phyloP scores from a whole-genome alignment of 495 filamentous ascomycete species.

The Amorphotheca resinae region DNA sequence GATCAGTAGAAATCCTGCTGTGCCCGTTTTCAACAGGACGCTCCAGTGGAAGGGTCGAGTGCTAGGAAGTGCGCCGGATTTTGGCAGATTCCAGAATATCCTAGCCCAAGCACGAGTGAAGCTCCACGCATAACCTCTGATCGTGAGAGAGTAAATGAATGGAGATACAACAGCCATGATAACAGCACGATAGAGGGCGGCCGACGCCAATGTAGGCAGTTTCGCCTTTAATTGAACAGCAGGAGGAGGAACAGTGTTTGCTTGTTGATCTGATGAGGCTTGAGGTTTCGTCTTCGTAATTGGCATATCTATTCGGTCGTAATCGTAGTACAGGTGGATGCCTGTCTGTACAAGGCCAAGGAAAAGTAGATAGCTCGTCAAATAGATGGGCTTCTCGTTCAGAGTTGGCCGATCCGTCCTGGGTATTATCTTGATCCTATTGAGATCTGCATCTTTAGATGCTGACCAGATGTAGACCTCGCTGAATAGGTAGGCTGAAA shows the following conservation, averaged over 20 bases:
- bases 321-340: slow-evolving; percentile 60
- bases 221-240: slow-evolving; percentile 19
- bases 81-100: slow-evolving; percentile 60
- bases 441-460: slow-evolving; percentile 48
- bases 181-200: slow-evolving; percentile 29
- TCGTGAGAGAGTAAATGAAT: slow-evolving; percentile 22
- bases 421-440: slow-evolving; percentile 49
- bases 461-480: slow-evolving; percentile 72
- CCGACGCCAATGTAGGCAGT: slow-evolving; percentile 22
- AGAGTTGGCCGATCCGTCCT: slow-evolving; percentile 60
- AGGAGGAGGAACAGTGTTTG: slow-evolving; percentile 22
- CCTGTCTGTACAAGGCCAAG: slow-evolving; percentile 57
- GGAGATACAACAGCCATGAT: slow-evolving; percentile 35
- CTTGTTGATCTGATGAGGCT: slow-evolving; percentile 1
- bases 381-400: slow-evolving; percentile 79
- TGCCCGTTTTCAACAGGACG: slow-evolving; percentile 46
- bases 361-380: slow-evolving; percentile 55
- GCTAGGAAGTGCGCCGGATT: slow-evolving; percentile 47
- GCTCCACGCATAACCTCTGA: slow-evolving; percentile 53
- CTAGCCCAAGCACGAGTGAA: slow-evolving; percentile 55
- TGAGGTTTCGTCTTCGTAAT: slow-evolving; percentile 11
- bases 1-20: slow-evolving; percentile 53
- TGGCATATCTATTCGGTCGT: slow-evolving; percentile 42
- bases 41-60: slow-evolving; percentile 44
- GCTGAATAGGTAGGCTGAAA: slow-evolving; percentile 72